phyloP scores from a whole-genome alignment of 75 land plant genomes.

The Cunninghamia lanceolata region DNA sequence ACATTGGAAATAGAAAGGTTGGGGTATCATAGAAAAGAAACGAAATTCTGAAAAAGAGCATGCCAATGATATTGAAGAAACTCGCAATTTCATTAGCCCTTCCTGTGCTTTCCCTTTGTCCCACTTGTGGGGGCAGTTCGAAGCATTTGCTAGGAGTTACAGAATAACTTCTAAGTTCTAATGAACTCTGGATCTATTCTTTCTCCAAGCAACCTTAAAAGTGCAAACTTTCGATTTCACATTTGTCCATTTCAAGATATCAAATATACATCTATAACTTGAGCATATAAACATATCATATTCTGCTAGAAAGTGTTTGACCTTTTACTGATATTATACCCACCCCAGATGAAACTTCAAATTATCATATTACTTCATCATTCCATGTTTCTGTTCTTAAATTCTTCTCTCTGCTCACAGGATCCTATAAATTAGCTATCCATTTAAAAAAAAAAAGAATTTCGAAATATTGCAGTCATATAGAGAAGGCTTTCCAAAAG shows the following conservation, averaged over 20 bases:
- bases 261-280: background rate
- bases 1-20: background rate
- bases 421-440: background rate
- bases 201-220: background rate
- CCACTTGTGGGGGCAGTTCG: background rate
- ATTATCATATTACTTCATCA: background rate
- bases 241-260: conserved; percentile 7
- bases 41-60: background rate
- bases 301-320: background rate
- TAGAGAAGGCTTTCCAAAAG: background rate
- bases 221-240: background rate
- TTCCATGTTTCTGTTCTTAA: background rate
- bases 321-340: background rate
- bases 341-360: background rate
- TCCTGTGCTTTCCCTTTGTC: background rate
- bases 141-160: background rate
- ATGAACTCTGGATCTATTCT: background rate
- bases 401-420: background rate
- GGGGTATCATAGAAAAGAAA: background rate
- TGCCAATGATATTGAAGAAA: background rate
- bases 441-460: background rate
- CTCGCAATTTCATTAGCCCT: background rate
- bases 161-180: background rate
- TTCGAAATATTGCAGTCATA: background rate
- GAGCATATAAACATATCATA: background rate